Conservation (phyloP, 176 grass and related monocot genomes). For the Aegilops bicornis region DNA sequence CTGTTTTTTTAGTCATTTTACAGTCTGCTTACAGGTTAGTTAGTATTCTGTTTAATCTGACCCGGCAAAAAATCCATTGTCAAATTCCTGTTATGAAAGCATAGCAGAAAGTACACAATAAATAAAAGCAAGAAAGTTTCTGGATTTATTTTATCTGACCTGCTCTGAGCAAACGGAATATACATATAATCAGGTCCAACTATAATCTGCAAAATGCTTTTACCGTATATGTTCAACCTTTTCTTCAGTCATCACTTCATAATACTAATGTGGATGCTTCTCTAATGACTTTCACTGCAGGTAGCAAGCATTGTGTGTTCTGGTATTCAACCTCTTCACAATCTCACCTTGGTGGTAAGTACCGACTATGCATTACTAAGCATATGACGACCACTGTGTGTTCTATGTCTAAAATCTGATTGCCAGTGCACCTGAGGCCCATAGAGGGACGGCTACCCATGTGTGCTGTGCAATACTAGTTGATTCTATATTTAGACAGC, state of each 20-base stretch:
- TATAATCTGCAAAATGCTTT: neutral
- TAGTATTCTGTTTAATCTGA: neutral
- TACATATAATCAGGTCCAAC: neutral
- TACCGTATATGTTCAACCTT: neutral
- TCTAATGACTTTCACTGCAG: slow-evolving; percentile 33
- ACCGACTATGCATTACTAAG: neutral
- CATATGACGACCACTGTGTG: slow-evolving; percentile 1
- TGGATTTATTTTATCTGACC: neutral
- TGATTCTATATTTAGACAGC: neutral
- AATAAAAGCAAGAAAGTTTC: neutral
- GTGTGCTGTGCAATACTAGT: slow-evolving; percentile 15
- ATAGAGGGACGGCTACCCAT: neutral
- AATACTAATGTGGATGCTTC: neutral
- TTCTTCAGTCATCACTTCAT: neutral
- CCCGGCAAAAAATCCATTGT: neutral
- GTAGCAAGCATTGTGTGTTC: slow-evolving; percentile 48
- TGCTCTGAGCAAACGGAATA: neutral
- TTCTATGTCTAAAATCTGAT: slow-evolving; percentile 2
- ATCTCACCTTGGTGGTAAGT: slow-evolving; percentile 44
- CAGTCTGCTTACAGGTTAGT: neutral
- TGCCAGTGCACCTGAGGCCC: neutral
- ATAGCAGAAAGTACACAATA: neutral
- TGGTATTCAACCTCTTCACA: slow-evolving; percentile 59
- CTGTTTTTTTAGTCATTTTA: neutral
- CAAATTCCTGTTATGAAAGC: neutral